Conservation (phyloP, 1,284 basidiomycete genomes). For the Blastosporella zonata region DNA sequence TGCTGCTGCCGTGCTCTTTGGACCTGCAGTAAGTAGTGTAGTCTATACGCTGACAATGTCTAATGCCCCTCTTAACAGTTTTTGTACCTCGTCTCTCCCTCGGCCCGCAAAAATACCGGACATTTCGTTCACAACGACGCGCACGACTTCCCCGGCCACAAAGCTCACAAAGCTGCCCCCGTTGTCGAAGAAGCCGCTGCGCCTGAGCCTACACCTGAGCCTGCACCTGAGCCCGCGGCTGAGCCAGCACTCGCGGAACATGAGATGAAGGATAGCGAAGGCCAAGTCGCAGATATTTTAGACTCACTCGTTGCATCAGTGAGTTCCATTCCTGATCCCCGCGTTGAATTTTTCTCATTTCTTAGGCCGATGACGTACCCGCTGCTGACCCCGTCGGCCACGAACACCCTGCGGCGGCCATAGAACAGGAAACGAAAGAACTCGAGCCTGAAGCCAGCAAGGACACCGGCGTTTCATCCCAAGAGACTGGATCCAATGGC, state of each 20-base stretch:
- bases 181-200: not conserved
- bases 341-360: not conserved
- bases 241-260: constrained; percentile 1
- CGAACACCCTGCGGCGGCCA: constrained; percentile 4
- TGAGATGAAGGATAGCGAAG: constrained; percentile 36
- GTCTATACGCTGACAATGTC: not conserved
- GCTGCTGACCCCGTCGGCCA: constrained; percentile 18
- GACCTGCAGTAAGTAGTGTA: constrained; percentile 33
- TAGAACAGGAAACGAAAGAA: constrained; percentile 3
- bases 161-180: constrained; percentile 9
- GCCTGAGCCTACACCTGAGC: constrained; percentile 2
- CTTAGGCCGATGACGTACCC: constrained; percentile 24
- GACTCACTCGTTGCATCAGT: constrained; percentile 32
- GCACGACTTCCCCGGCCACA: constrained; percentile 27
- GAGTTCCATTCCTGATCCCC: not conserved
- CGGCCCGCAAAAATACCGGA: constrained; percentile 31
- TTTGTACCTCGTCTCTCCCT: constrained; percentile 39
- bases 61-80: constrained; percentile 25
- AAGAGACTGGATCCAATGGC: constrained; percentile 9
- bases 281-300: constrained; percentile 34
- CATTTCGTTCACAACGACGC: constrained; percentile 30
- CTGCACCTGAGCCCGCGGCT: constrained; percentile 5
- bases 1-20: constrained; percentile 36
- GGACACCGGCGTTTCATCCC: constrained; percentile 7
- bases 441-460: constrained; percentile 1